phyloP scores from a whole-genome alignment of 352 stramenopile species.

The Globisporangium spiculum region DNA sequence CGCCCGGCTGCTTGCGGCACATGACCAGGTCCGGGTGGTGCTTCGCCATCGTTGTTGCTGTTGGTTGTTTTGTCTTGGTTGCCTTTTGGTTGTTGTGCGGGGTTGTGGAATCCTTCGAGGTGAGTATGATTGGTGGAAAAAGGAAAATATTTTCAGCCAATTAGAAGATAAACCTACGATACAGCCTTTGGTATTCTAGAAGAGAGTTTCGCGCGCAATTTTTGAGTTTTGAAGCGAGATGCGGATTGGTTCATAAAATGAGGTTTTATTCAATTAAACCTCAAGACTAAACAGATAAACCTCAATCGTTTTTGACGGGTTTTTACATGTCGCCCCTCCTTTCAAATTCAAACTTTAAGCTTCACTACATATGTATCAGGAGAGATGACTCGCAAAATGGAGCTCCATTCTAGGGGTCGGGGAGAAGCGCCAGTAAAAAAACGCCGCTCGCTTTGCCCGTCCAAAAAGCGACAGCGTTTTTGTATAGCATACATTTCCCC shows the following conservation, averaged over 20 bases:
- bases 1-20: constrained; percentile 99
- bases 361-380: background rate
- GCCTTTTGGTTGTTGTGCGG: background rate
- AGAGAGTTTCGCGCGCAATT: constrained; percentile 9
- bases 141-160: background rate
- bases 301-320: background rate
- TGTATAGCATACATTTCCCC: constrained; percentile 81
- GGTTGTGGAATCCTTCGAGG: background rate
- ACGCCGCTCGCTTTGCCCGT: constrained; percentile 1
- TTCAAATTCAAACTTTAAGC: background rate
- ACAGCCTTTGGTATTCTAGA: constrained; percentile 2
- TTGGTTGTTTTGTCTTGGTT: background rate
- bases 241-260: background rate
- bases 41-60: constrained; percentile 92
- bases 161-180: background rate
- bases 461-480: constrained; percentile 25
- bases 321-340: background rate
- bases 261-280: background rate
- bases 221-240: constrained; percentile 4
- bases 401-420: background rate
- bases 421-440: constrained; percentile 2
- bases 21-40: constrained; percentile 99
- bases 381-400: background rate
- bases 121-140: constrained; percentile 2
- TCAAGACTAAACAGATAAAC: background rate